Percentiles rank a stretch among this genome's conserved stretches.
Evolutionary conservation across 306 rosid species (phyloP).

Genomic region (Inga leiocalycina): DNA sequence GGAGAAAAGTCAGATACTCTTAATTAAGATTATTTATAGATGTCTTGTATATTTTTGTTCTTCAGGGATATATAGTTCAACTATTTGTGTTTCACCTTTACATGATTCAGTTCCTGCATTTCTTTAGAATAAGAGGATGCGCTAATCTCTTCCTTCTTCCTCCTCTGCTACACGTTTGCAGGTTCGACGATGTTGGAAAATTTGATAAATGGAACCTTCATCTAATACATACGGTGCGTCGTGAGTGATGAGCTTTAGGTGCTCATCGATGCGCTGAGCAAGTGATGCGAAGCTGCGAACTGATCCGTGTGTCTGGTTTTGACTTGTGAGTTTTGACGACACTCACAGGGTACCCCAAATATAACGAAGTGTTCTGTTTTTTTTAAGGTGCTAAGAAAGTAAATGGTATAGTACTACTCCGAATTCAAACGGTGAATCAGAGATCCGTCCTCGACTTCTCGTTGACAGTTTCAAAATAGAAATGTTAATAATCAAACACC

Average conservation of each 20-base stretch:
- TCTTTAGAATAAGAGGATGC: not conserved
- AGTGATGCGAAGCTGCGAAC: too few relatives aligned
- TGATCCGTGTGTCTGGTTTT: too few relatives aligned
- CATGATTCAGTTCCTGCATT: not conserved
- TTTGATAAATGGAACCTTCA: too few relatives aligned
- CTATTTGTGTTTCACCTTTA: not conserved
- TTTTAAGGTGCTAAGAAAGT: too few relatives aligned
- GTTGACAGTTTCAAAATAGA: not conserved
- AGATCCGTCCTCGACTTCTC: not conserved
- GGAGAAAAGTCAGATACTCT: not conserved
- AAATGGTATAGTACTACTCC: too few relatives aligned
- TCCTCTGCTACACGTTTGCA: not conserved
- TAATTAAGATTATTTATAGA: not conserved
- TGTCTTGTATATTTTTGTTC: not conserved
- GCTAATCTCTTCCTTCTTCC: not conserved
- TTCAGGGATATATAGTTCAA: not conserved
- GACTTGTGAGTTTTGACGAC: too few relatives aligned
- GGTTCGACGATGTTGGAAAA: too few relatives aligned
- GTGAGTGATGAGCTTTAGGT: too few relatives aligned
- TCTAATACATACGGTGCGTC: too few relatives aligned
- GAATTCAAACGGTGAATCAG: not conserved
- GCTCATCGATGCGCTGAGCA: too few relatives aligned
- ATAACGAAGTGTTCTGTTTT: too few relatives aligned
- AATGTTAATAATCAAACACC: slow-evolving; percentile 6
- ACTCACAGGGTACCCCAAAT: too few relatives aligned